A percentile compares a stretch with the other conserved stretches of the same genome.
These are phyloP conservation scores for Pyrus communis DNA, from an alignment of 306 rosid genomes.

Conservation along the genomic window DNA sequence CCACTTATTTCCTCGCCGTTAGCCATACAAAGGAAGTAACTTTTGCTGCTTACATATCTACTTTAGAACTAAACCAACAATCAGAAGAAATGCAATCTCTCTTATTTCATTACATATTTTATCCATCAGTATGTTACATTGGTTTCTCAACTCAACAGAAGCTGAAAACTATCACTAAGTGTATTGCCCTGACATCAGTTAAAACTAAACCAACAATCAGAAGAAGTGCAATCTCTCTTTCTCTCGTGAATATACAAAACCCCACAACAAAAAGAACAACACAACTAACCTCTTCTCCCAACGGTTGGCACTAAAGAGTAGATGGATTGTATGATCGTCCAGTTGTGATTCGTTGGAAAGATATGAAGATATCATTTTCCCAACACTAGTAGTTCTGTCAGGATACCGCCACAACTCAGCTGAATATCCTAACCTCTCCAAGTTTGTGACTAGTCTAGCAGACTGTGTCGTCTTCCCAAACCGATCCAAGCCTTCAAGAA, in stretches of 20 bases:
- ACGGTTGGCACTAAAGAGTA: conserved; percentile 92
- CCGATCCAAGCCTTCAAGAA: conserved; percentile 91
- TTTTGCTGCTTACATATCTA: background rate
- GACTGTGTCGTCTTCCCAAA: conserved; percentile 82
- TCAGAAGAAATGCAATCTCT: too few species aligned
- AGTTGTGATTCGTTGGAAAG: conserved; percentile 73
- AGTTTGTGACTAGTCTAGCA: conserved; percentile 45
- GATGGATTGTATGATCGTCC: conserved; percentile 82
- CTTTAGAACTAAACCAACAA: too few species aligned
- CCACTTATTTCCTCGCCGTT: background rate
- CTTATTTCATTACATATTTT: background rate
- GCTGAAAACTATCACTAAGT: too few species aligned
- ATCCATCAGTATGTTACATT: background rate
- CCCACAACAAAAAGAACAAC: background rate
- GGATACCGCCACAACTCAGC: conserved; percentile 86
- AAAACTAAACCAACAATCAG: background rate
- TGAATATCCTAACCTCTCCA: conserved; percentile 59
- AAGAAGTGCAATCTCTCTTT: background rate
- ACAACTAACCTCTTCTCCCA: conserved; percentile 85
- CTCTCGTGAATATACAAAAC: background rate
- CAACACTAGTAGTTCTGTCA: conserved; percentile 73
- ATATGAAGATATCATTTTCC: conserved; percentile 86
- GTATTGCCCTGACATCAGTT: background rate
- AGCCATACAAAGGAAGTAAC: background rate
- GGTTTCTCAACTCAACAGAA: background rate